phyloP scores from a whole-genome alignment of 192 early-diverging fungal genomes.

The Entomortierella chlamydospora region DNA sequence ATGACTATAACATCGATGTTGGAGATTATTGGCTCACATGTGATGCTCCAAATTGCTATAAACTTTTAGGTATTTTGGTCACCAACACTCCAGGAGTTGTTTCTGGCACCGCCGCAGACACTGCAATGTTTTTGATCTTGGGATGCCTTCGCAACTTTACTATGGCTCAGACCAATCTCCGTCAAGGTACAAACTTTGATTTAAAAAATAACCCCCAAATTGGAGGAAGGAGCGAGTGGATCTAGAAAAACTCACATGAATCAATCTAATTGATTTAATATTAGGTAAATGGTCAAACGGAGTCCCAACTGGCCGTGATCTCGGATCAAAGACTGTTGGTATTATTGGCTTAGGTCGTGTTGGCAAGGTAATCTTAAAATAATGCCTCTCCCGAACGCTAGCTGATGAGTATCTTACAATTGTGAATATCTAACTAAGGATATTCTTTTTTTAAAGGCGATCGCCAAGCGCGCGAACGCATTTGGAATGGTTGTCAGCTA shows the following conservation, averaged over 20 bases:
- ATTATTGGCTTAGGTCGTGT: conserved; percentile 65
- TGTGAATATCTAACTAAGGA: too few relatives aligned
- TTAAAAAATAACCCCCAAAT: background rate
- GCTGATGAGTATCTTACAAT: too few relatives aligned
- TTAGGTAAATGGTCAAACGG: conserved; percentile 52
- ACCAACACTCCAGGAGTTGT: conserved; percentile 59
- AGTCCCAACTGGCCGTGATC: conserved; percentile 50
- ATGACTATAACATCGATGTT: background rate
- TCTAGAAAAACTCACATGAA: background rate
- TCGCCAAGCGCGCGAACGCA: conserved; percentile 60
- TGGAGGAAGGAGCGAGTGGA: background rate
- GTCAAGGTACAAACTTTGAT: conserved; percentile 35
- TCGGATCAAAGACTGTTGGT: conserved; percentile 56
- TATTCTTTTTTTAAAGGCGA: conserved; percentile 36
- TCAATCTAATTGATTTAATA: background rate
- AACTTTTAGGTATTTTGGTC: conserved; percentile 42
- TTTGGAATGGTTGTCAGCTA: conserved; percentile 64
- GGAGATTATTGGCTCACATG: conserved; percentile 1
- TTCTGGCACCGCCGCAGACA: conserved; percentile 58
- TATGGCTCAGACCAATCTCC: conserved; percentile 45
- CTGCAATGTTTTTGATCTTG: conserved; percentile 59
- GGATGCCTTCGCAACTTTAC: conserved; percentile 59
- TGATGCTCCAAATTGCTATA: background rate
- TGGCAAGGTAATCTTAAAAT: conserved; percentile 46
- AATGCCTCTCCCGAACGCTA: too few relatives aligned